Base-by-base conservation (phyloP, 257 asterid genomes). In the Plantago ovata region DNA sequence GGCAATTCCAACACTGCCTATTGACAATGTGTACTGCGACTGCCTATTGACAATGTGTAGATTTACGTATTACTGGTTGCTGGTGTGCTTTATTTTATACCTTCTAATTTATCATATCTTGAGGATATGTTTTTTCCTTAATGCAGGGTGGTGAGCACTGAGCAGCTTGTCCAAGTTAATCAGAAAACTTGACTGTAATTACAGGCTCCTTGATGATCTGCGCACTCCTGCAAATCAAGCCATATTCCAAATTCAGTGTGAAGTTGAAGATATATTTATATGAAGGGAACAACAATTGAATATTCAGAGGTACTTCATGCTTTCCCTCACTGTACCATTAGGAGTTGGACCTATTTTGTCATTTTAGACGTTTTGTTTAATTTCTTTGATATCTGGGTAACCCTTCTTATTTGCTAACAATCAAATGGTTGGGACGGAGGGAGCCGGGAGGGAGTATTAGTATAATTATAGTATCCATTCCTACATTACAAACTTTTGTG, bases 141-240 rank as follows among this genome's bases (percentile, higher is more conserved):
- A 20, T 75, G 81, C 80, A 90, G 97, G 90, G 76, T 18, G 95
- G 94, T n/a, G n/a, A n/a, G n/a, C n/a, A n/a, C n/a, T 10, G 82
- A 85, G 76, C 84, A 77, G 66, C 84, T 87, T 66, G 90, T 80
- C 64, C 92, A 89, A 47, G 96, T 92, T 21, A 85, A 87, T 72
- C 98, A 87, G 81, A 96, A 92, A 63, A 85, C 94, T 56, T 95
- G 96, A 46, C 65, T 91, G 78, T n/a, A 87, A 91, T 60, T 65
- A 49, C 77, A 80, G 98, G 64, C 80, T 81, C 46, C 79, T 91
- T n/a, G n/a, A n/a, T 61, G 98, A 92, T 69, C 21, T 85, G 13
- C 95, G 95, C 22, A 92, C 96, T 9, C 94, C 86, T 56, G 93
- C 98, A 14, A 88, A 87, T 73, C 92, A 85, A 75, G 94, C 80